phyloP scores from a whole-genome alignment of 192 early-diverging fungal genomes.

The Radiomyces spectabilis region DNA sequence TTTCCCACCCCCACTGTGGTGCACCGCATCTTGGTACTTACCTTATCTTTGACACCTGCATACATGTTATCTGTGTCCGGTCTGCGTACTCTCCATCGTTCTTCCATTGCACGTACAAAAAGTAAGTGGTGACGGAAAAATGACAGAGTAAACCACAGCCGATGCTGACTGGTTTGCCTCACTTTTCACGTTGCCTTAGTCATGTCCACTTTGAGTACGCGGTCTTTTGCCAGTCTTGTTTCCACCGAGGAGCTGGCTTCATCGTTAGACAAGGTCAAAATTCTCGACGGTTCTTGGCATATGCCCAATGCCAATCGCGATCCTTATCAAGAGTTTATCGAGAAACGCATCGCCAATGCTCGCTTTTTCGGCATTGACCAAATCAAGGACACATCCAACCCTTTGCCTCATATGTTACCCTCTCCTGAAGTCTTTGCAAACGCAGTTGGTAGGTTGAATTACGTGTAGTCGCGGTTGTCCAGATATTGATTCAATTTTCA shows the following conservation, averaged over 20 bases:
- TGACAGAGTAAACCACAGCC: too few species aligned
- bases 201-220: neutral
- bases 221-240: conserved; percentile 12
- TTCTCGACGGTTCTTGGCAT: conserved; percentile 91
- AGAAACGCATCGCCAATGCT: conserved; percentile 54
- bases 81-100: neutral
- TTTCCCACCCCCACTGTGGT: too few species aligned
- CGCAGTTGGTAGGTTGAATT: conserved; percentile 50
- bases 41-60: too few species aligned
- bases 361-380: conserved; percentile 90
- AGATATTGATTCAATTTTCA: neutral
- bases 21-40: too few species aligned
- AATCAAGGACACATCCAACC: conserved; percentile 61
- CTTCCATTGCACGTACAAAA: too few species aligned
- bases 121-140: too few species aligned
- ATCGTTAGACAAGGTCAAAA: conserved; percentile 42
- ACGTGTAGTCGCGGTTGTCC: neutral
- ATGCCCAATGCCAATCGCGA: conserved; percentile 67
- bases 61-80: too few species aligned
- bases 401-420: conserved; percentile 92
- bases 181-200: too few species aligned
- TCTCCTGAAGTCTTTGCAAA: conserved; percentile 59
- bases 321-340: conserved; percentile 61
- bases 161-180: too few species aligned
- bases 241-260: conserved; percentile 7